Base-by-base conservation (phyloP, 805 yeast genomes). In the Vanderwaltozyma tropicalis region DNA sequence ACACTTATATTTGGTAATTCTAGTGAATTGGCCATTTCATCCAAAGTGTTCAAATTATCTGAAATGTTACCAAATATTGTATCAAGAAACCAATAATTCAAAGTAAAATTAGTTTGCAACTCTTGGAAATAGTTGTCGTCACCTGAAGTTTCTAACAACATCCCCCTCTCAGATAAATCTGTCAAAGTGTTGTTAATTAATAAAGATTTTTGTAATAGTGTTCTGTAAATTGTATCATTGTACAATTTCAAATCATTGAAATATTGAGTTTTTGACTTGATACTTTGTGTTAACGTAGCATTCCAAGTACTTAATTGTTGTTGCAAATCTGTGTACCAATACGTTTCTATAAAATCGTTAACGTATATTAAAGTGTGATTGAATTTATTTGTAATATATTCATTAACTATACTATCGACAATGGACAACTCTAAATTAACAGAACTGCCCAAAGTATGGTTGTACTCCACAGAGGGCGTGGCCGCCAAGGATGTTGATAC, bases 101-200 rank as follows among this genome's bases (percentile, higher is more conserved):
- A 22, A 13, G 40, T 28, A 10, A 47, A 28, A 24, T 41, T 42
- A 17, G 28, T 19, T 5, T 33, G 12, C 6, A 36, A 12, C 12
- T 24, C 28, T 10, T 37, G 31, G 18, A 7, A n/a, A 15, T 25
- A 13, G 4, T 25, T n/a, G 13, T 18, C 2, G 5, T 24, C 14
- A 14, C 28, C 18, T 9, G 32, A 32, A 22, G 31, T 27, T 4
- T 40, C 41, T 6, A 46, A 34, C 11, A 41, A 25, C 12, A 41
- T 36, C 8, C 49, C 46, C 24, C 41, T 37, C 10, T 32, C 30
- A 4, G 45, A 20, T 14, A 50, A 26, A 10, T 29, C 35, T 10
- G 35, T 37, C 13, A 46, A 28, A 5, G 53, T 41, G 11, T 39
- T 36, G 16, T 45, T 44, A 8, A 50, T 42, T 21, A 35, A 32